These are phyloP conservation scores for Amanita thiersii DNA, from an alignment of 768 basidiomycete genomes.

Conservation along the genomic window DNA sequence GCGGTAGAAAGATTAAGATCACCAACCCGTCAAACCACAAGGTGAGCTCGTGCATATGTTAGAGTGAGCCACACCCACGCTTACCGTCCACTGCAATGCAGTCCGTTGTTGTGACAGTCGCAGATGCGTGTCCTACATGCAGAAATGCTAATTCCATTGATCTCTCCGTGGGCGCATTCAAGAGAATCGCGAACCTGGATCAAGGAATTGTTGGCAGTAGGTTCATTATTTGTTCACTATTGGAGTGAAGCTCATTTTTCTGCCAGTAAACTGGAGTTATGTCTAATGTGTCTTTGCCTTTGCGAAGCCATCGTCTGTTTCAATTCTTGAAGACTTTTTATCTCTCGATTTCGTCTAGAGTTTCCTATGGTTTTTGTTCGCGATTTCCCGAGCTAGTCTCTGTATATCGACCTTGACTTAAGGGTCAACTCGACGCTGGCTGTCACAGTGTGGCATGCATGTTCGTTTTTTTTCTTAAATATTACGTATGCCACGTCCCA, in stretches of 20 bases:
- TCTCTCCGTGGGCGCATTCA: conserved; percentile 64
- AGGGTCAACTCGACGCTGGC: no score
- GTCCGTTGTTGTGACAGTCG: conserved; percentile 56
- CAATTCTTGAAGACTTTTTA: background rate
- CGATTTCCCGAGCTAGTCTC: no score
- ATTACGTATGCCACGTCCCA: no score
- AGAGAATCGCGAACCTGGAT: conserved; percentile 35
- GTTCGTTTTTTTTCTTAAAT: no score
- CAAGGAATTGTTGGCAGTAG: conserved; percentile 54
- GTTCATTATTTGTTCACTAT: conserved; percentile 16
- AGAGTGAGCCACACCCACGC: conserved; percentile 2
- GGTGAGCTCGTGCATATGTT: conserved; percentile 15
- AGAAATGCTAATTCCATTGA: conserved; percentile 59
- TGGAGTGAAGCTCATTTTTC: conserved; percentile 4
- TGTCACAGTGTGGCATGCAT: no score
- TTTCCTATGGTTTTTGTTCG: background rate
- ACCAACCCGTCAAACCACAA: conserved; percentile 53
- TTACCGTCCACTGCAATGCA: conserved; percentile 10
- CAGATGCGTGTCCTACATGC: conserved; percentile 82
- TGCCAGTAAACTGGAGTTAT: conserved; percentile 30
- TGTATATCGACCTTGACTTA: no score
- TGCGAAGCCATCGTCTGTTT: background rate
- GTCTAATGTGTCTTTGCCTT: no score
- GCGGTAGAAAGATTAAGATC: conserved; percentile 59
- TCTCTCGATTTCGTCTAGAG: background rate